Conservation (phyloP, 495 filamentous ascomycete genomes). For the Annulohypoxylon stygium region DNA sequence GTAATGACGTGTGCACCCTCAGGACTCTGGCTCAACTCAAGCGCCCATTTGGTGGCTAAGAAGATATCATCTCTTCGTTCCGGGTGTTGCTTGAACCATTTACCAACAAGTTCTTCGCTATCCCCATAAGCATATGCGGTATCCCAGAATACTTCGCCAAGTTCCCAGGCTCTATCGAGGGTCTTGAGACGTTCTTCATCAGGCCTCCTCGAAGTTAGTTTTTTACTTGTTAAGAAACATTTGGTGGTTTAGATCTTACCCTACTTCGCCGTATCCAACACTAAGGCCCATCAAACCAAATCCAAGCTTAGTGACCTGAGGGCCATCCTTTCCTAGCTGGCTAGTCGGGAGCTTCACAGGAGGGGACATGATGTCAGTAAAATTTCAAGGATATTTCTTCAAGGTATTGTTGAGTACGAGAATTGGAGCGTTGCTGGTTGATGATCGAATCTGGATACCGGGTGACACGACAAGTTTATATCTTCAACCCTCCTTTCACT, state of each 20-base stretch:
- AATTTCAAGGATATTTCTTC: neutral
- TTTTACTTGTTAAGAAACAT: neutral
- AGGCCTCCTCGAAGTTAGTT: slow-evolving; percentile 24
- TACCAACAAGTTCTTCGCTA: slow-evolving; percentile 65
- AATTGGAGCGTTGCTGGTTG: neutral
- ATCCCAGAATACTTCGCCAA: slow-evolving; percentile 66
- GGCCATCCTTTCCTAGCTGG: slow-evolving; percentile 66
- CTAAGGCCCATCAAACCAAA: slow-evolving; percentile 68
- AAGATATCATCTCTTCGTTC: slow-evolving; percentile 67
- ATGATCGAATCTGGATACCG: neutral
- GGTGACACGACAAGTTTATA: slow-evolving; percentile 11
- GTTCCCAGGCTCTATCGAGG: slow-evolving; percentile 63
- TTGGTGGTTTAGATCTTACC: slow-evolving; percentile 25
- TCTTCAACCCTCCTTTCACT: slow-evolving; percentile 1
- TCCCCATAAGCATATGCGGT: slow-evolving; percentile 63
- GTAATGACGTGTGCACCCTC: slow-evolving; percentile 10
- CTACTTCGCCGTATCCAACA: slow-evolving; percentile 60
- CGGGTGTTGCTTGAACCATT: slow-evolving; percentile 65
- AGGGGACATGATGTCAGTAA: slow-evolving; percentile 26
- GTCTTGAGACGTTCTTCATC: slow-evolving; percentile 63
- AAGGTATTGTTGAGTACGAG: neutral
- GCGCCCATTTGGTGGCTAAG: slow-evolving; percentile 69
- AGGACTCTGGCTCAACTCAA: slow-evolving; percentile 39
- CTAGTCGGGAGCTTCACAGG: slow-evolving; percentile 48
- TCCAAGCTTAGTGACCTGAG: slow-evolving; percentile 66